These are phyloP conservation scores for Pezicula carpinea DNA, from an alignment of 2,329 filamentous ascomycete genomes.

Conservation along the genomic window DNA sequence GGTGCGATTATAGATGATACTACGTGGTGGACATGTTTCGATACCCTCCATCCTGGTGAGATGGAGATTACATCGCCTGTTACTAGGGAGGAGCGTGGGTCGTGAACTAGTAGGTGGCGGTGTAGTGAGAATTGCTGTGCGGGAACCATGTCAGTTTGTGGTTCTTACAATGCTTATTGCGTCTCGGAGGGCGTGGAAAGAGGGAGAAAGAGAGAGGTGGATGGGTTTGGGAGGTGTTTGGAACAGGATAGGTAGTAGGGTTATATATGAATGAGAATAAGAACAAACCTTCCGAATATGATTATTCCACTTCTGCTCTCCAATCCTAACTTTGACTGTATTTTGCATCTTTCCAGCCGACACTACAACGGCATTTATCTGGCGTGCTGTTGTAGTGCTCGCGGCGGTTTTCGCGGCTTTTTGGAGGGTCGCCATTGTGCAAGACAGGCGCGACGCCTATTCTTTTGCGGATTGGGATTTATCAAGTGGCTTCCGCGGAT, in stretches of 20 bases:
- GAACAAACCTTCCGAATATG: constrained; percentile 63
- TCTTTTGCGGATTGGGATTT: not conserved
- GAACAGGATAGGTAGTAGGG: constrained; percentile 1
- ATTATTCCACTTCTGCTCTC: constrained; percentile 67
- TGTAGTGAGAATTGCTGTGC: constrained; percentile 60
- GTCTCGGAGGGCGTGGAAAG: not conserved
- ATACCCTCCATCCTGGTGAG: constrained; percentile 58
- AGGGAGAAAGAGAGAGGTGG: not conserved
- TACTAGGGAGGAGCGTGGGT: constrained; percentile 68
- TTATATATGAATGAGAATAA: not conserved
- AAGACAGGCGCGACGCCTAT: not conserved
- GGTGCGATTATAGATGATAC: constrained; percentile 72
- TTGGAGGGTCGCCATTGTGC: not conserved
- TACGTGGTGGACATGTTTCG: constrained; percentile 66
- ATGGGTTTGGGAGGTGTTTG: not conserved
- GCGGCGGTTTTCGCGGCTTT: constrained; percentile 1
- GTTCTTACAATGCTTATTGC: not conserved
- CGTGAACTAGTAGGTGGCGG: constrained; percentile 67
- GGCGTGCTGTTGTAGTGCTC: constrained; percentile 1
- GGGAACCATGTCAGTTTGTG: not conserved
- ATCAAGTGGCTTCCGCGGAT: too few relatives aligned
- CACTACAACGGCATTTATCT: constrained; percentile 54
- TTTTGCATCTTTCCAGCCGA: constrained; percentile 74
- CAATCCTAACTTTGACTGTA: constrained; percentile 74
- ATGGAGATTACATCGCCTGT: constrained; percentile 74